phyloP scores from a whole-genome alignment of 345 rosid species.

The Diplotaxis tenuifolia region DNA sequence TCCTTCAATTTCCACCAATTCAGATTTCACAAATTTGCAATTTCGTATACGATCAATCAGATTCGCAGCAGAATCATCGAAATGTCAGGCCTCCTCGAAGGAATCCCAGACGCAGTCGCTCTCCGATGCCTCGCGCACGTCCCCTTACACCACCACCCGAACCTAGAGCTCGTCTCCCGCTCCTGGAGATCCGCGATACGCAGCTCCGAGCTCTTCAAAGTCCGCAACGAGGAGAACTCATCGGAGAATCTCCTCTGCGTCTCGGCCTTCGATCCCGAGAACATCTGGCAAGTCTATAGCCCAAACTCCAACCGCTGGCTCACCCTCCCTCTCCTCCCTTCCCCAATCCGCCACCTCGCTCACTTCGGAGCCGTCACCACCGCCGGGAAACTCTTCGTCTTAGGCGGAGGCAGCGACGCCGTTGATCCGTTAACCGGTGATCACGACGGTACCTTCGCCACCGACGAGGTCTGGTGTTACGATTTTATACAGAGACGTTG shows the following conservation, averaged over 20 bases:
- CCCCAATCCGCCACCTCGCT: constrained; percentile 76
- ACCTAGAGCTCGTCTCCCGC: constrained; percentile 84
- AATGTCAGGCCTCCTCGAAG: constrained; percentile 90
- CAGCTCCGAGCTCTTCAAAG: constrained; percentile 70
- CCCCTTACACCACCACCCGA: constrained; percentile 71
- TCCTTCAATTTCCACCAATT: neutral
- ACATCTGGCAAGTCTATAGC: constrained; percentile 91
- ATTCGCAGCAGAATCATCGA: neutral
- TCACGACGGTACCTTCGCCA: constrained; percentile 90
- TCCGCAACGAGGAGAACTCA: constrained; percentile 70
- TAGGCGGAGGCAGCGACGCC: constrained; percentile 96
- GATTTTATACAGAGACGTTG: constrained; percentile 76
- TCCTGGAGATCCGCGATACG: constrained; percentile 81
- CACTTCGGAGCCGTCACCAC: constrained; percentile 78
- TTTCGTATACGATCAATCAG: neutral
- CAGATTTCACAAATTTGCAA: neutral
- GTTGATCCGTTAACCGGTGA: constrained; percentile 92
- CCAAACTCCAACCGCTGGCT: constrained; percentile 80
- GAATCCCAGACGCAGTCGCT: constrained; percentile 90
- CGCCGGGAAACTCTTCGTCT: constrained; percentile 70
- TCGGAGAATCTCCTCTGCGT: constrained; percentile 74
- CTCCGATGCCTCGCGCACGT: constrained; percentile 92
- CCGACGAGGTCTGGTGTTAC: constrained; percentile 91
- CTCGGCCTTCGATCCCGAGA: constrained; percentile 90
- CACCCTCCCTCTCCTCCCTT: constrained; percentile 86